Evolutionary conservation across 2,329 filamentous ascomycete genomes (phyloP).

Genomic region (Paecilomyces formosus): DNA sequence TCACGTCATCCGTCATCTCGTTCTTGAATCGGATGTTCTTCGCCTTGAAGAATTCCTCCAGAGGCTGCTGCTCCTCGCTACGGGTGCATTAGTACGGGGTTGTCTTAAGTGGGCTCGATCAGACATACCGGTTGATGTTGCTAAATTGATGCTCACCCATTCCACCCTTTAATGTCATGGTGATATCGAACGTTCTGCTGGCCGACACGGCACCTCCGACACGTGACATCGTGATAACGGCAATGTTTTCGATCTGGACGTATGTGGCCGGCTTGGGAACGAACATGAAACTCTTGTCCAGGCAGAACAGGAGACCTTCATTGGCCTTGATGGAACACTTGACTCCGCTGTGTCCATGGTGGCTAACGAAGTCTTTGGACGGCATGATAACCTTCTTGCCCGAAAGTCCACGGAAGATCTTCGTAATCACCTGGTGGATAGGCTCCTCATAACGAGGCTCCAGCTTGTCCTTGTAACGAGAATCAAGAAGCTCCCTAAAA

Average conservation of each 20-base stretch:
- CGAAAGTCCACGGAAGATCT: constrained; percentile 88
- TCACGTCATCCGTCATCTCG: constrained; percentile 92
- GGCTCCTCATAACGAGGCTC: constrained; percentile 87
- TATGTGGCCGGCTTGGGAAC: constrained; percentile 97
- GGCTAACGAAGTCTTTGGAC: constrained; percentile 83
- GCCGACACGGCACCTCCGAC: constrained; percentile 91
- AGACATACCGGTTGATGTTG: constrained; percentile 79
- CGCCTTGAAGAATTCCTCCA: constrained; percentile 96
- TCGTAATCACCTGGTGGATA: constrained; percentile 85
- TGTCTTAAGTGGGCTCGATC: neutral
- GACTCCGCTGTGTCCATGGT: constrained; percentile 88
- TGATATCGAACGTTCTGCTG: constrained; percentile 94
- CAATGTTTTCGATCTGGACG: constrained; percentile 88
- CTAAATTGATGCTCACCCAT: constrained; percentile 89
- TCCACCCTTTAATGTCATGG: constrained; percentile 81
- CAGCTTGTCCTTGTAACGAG: constrained; percentile 83
- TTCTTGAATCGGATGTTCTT: constrained; percentile 97
- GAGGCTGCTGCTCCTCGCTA: constrained; percentile 82
- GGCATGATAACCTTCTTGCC: constrained; percentile 93
- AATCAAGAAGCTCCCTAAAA: constrained; percentile 61
- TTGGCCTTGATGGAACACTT: constrained; percentile 99
- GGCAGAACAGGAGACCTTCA: constrained; percentile 91
- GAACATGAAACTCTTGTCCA: constrained; percentile 98
- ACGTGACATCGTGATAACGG: constrained; percentile 88
- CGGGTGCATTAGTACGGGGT: constrained; percentile 14